phyloP scores from a whole-genome alignment of 2,329 filamentous ascomycete genomes.

The Claviceps sp. region DNA sequence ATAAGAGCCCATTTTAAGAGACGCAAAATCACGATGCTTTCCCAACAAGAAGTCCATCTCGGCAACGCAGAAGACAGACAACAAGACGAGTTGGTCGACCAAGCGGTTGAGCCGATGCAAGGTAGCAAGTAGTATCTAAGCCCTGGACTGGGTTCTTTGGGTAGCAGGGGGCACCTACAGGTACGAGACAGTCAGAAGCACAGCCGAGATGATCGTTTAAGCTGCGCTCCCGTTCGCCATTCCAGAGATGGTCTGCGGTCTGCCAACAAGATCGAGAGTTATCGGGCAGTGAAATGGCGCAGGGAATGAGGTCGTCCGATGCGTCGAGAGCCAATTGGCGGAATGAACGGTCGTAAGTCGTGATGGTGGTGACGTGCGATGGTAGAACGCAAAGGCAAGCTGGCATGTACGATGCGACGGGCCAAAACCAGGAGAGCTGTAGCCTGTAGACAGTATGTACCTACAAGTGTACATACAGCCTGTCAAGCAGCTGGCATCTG shows the following conservation, averaged over 20 bases:
- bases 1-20: background rate
- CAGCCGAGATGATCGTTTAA: constrained; percentile 8
- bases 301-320: background rate
- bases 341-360: background rate
- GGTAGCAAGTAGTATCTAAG: background rate
- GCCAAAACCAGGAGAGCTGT: background rate
- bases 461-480: no score
- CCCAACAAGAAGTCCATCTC: background rate
- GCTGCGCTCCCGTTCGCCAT: constrained; percentile 10
- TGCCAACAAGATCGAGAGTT: background rate
- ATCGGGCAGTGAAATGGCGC: background rate
- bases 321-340: constrained; percentile 1
- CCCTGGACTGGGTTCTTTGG: background rate
- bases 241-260: constrained; percentile 1
- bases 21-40: background rate
- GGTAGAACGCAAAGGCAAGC: constrained; percentile 8
- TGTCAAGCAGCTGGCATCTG: background rate
- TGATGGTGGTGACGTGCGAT: constrained; percentile 4
- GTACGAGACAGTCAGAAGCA: constrained; percentile 8
- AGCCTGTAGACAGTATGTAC: no score
- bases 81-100: background rate
- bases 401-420: constrained; percentile 3
- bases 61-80: constrained; percentile 6
- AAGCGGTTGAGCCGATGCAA: background rate
- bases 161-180: background rate